Evolutionary conservation across 2,329 filamentous ascomycete genomes (phyloP), one percentile per base, ranked within the genome.

Genomic region (Phoma sp.): DNA sequence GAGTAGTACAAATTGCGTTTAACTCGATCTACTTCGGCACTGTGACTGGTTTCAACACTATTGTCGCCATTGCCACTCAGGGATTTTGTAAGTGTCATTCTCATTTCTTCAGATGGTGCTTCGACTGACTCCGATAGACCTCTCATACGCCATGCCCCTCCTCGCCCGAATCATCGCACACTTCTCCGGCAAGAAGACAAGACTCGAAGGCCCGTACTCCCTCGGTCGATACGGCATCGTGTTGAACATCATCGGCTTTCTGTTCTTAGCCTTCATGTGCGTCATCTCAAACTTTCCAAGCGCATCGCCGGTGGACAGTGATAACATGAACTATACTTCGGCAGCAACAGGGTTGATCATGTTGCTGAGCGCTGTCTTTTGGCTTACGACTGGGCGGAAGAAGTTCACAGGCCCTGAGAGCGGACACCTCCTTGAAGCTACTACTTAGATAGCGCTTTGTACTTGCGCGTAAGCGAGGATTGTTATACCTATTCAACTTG

Each of bases 311-410:
- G 81, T 86, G n/a, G 76, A 72, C 1, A 75, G 75, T 28, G 76
- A 82, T 21, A 83, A 82, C 29, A 86, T 85, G 83, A 86, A 84
- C 53, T 85, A 84, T 58, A 84, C 81, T 0, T 80, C 77, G 18
- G 83, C 83, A 0, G 83, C 83, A 0, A 79, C 84, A 25, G 83
- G 83, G 0, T 73, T 82, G 1, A 80, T 85, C 32, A 83, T 80
- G 66, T 54, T 84, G 5, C 73, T 86, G 15, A 80, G 78, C 14
- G 34, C 76, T 1, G 61, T 80, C 2, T 84, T 80, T 1, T 85
- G 82, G 83, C 53, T 83, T 7, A 80, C 77, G 1, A 83, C 79
- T 0, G 82, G 80, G 0, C 67, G 76, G 47, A 81, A 77, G 57
- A 68, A 77, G 18, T 85, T 84, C 57, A 81, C 77, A 0, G 82